Percentiles rank a stretch among this genome's conserved stretches.
These are phyloP conservation scores for Ambrosiella beaveri DNA, from an alignment of 2,329 filamentous ascomycete species.

Conservation along the genomic window DNA sequence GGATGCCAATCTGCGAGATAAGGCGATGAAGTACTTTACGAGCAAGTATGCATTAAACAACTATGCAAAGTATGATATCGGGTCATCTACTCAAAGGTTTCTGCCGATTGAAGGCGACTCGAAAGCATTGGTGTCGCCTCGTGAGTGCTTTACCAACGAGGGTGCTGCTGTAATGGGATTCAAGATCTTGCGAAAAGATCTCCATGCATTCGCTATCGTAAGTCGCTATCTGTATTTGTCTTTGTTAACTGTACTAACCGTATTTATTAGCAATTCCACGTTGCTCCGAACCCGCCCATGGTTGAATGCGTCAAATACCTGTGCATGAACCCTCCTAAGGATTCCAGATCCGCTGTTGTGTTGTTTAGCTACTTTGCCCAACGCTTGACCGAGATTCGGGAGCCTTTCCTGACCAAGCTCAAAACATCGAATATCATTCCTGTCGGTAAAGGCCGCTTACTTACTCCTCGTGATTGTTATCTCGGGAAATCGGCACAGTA, in stretches of 20 bases:
- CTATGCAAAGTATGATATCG: conserved; percentile 50
- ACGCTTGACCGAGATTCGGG: conserved; percentile 55
- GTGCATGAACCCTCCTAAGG: conserved; percentile 52
- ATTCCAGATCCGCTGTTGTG: conserved; percentile 44
- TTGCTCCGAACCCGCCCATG: conserved; percentile 66
- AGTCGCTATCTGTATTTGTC: conserved; percentile 14
- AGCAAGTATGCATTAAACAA: conserved; percentile 60
- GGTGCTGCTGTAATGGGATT: conserved; percentile 65
- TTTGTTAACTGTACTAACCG: background rate
- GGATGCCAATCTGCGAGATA: conserved; percentile 40
- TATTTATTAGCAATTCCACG: conserved; percentile 54
- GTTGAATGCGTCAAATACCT: conserved; percentile 58
- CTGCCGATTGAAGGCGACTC: conserved; percentile 57
- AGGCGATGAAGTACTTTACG: conserved; percentile 67
- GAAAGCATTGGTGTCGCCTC: conserved; percentile 50
- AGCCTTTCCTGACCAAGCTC: conserved; percentile 41
- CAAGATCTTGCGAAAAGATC: conserved; percentile 53
- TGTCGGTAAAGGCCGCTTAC: conserved; percentile 22
- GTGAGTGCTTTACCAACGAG: conserved; percentile 67
- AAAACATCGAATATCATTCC: conserved; percentile 56
- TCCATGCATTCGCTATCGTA: conserved; percentile 57
- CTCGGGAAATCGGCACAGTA: conserved; percentile 56
- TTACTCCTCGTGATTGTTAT: conserved; percentile 29
- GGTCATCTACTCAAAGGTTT: conserved; percentile 37
- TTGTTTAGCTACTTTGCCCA: conserved; percentile 74